phyloP scores from a whole-genome alignment of 2,329 filamentous ascomycete genomes.

The Sclerotinia nivalis region DNA sequence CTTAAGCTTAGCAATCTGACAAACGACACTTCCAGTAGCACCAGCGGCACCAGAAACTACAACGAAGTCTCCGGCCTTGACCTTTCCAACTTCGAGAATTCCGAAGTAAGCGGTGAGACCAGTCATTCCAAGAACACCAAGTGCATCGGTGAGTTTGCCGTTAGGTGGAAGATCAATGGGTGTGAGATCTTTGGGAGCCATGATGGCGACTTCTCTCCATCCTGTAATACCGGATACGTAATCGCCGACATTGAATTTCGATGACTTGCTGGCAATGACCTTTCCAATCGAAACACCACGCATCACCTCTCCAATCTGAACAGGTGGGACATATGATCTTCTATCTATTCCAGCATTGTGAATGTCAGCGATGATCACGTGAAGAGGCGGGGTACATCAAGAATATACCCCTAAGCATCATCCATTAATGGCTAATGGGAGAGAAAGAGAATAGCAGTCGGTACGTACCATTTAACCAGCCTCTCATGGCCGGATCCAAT shows the following conservation, averaged over 20 bases:
- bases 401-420: neutral
- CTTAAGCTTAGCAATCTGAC: conserved; percentile 75
- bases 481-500: conserved; percentile 75
- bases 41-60: conserved; percentile 78
- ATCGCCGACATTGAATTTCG: conserved; percentile 56
- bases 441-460: neutral
- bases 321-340: conserved; percentile 67
- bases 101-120: conserved; percentile 78
- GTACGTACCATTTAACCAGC: conserved; percentile 63
- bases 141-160: conserved; percentile 55
- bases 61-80: conserved; percentile 70
- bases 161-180: conserved; percentile 46
- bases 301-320: conserved; percentile 69
- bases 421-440: conserved; percentile 3
- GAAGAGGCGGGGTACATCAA: conserved; percentile 2
- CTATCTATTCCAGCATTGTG: conserved; percentile 39
- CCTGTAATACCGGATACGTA: conserved; percentile 57
- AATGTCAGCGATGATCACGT: conserved; percentile 13
- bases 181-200: conserved; percentile 53
- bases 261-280: conserved; percentile 60
- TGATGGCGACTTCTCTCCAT: conserved; percentile 67
- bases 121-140: conserved; percentile 64
- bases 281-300: conserved; percentile 61
- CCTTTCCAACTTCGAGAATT: conserved; percentile 65
- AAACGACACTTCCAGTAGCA: conserved; percentile 73